Evolutionary conservation across 73 alveolate species (phyloP), one percentile per base, ranked within the genome.

Genomic region (Tetrahymena elliotti): DNA sequence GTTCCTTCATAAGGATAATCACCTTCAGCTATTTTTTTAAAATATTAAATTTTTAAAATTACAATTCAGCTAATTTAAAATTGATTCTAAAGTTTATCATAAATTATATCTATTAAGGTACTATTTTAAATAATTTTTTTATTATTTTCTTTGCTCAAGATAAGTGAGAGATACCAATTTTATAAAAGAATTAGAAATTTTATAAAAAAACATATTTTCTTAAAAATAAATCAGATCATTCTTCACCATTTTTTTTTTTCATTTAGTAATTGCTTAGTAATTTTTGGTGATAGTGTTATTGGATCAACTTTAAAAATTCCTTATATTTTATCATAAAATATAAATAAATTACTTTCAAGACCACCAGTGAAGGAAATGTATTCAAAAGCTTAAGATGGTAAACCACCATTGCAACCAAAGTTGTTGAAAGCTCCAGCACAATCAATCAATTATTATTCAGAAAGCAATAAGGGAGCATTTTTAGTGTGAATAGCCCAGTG

Each of bases 371-470:
- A 68, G 34, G 83, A 38, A 40, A 93, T 93, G 95, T 98, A 98
- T 37, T 94, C 88, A 93, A 97, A 95, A 31, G 98, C 98, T 54
- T 95, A 53, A 54, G 82, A 95, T 96, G 95, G 96, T 83, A 94
- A 94, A 88, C 99, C 99, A 83, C 99, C 99, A 94, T 83, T 94
- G 98, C 99, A 97, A 33, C 98, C 99, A 18, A 97, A 95, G 38
- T 68, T 68, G 33, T 68, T 68, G 88, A 68, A 68, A n/a, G 38
- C 88, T 3, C 88, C 88, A 3, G 99, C 96, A 95, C 99, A 98
- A 95, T 98, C 99, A 27, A 98, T 97, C 41, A 97, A 96, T 68
- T 97, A 96, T 94, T 98, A 98, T 94, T 97, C 98, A 8, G 99
- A 97, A 52, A 97, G 94, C 10, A 88, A 15, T 31, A 68, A 68